Percentiles rank a stretch among this genome's conserved stretches.
These are phyloP conservation scores for Phytophthora boehmeriae DNA, from an alignment of 352 stramenopile genomes.

Conservation along the genomic window DNA sequence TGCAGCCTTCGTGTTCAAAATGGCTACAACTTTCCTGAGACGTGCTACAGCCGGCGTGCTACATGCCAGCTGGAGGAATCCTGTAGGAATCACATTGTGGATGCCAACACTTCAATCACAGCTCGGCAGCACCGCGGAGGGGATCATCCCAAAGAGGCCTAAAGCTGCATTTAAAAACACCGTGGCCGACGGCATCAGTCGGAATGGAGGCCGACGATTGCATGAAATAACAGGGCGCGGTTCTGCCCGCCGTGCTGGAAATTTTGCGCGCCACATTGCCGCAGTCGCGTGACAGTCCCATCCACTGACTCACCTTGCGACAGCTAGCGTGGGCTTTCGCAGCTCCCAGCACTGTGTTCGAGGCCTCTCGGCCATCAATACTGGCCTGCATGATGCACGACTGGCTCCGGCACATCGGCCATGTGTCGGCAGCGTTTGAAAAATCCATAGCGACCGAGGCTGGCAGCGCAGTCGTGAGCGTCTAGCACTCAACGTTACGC, in stretches of 20 bases:
- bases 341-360: neutral
- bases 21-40: too few species aligned
- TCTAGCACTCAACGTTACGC: conserved; percentile 1
- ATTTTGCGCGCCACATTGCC: neutral
- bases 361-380: neutral
- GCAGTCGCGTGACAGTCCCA: neutral
- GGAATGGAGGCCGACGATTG: too few species aligned
- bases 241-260: neutral
- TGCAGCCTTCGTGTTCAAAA: too few species aligned
- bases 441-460: neutral
- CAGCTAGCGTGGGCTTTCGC: neutral
- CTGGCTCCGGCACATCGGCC: neutral
- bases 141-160: too few species aligned
- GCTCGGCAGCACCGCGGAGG: too few species aligned
- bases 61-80: too few species aligned
- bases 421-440: neutral
- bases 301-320: neutral
- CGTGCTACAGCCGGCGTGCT: too few species aligned
- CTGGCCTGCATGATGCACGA: neutral
- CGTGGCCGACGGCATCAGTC: too few species aligned
- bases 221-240: too few species aligned
- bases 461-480: neutral
- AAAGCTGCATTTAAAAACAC: too few species aligned
- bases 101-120: too few species aligned
- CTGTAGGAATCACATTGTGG: too few species aligned